Base-by-base conservation (phyloP, 192 early-diverging fungal genomes). In the Cetraspora pellucida region DNA sequence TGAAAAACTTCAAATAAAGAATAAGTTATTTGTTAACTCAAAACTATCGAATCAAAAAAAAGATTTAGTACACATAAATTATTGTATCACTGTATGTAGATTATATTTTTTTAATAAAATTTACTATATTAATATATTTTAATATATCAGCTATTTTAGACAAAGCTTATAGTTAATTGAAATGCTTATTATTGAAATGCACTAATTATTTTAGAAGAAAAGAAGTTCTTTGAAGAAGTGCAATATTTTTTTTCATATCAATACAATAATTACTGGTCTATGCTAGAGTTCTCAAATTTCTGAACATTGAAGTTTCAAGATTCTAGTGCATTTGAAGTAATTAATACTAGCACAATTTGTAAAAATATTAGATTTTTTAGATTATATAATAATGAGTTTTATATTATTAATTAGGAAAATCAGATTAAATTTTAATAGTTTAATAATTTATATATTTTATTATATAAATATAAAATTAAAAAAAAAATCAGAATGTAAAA, bases 261-360 rank as follows among this genome's bases (percentile, higher is more conserved):
- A 63, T 63, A 63, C 14, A 37, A 63, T 17, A 13, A 63, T 4
- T 2, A 63, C 1, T 63, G 30, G 60, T 63, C 30, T 30, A 63
- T 63, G 60, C 17, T 13, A 3, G 30, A 63, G 31, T 31, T 13
- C 60, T 17, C 30, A 63, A 11, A 27, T 14, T 16, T 63, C 30
- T 37, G 13, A 28, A 5, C 30, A 37, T 63, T 63, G 1, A 63
- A 63, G 17, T 63, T 63, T 13, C 1, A 11, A 17, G 60, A 63
- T 63, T 11, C 31, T 63, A 28, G 60, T 63, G 30, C 60, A 9
- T 63, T 63, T 63, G 60, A 63, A 37, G 60, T 63, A 63, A 63
- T 63, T 63, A 63, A 63, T 63, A 13, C 17, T 63, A 63, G 28
- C 13, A 13, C 30, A 37, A 63, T 63, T 63, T 37, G 30, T 16